phyloP scores from a whole-genome alignment of 164 flowering plant genomes.

The Aristolochia contorta region DNA sequence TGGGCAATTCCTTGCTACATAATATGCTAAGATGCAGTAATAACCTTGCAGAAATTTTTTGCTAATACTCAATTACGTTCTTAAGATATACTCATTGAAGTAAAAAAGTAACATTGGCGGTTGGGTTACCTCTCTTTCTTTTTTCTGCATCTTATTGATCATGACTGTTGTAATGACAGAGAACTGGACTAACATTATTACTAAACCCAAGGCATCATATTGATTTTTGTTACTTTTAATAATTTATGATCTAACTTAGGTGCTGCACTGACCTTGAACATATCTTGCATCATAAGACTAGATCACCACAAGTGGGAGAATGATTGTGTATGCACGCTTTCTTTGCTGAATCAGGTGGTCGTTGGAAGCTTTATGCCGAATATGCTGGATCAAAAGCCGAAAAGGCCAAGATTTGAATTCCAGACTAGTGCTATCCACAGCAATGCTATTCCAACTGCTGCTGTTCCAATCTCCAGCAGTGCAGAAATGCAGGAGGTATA shows the following conservation, averaged over 20 bases:
- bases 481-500: conserved; percentile 38
- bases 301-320: neutral
- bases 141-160: neutral
- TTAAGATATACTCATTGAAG: neutral
- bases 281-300: neutral
- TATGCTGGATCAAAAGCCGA: conserved; percentile 67
- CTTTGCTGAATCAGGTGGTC: conserved; percentile 47
- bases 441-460: conserved; percentile 27
- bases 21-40: neutral
- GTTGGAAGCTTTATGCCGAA: conserved; percentile 89
- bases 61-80: neutral
- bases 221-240: neutral
- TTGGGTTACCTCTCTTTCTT: neutral
- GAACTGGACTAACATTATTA: neutral
- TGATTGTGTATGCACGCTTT: neutral
- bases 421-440: conserved; percentile 11
- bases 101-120: neutral
- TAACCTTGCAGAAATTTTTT: neutral
- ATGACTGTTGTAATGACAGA: too few species aligned
- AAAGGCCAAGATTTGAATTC: conserved; percentile 52
- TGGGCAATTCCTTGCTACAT: neutral
- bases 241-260: neutral
- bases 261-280: neutral
- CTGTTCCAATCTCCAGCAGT: conserved; percentile 51
- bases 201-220: neutral